phyloP scores from a whole-genome alignment of 441 rosid genomes.

The Corymbia citriodora region DNA sequence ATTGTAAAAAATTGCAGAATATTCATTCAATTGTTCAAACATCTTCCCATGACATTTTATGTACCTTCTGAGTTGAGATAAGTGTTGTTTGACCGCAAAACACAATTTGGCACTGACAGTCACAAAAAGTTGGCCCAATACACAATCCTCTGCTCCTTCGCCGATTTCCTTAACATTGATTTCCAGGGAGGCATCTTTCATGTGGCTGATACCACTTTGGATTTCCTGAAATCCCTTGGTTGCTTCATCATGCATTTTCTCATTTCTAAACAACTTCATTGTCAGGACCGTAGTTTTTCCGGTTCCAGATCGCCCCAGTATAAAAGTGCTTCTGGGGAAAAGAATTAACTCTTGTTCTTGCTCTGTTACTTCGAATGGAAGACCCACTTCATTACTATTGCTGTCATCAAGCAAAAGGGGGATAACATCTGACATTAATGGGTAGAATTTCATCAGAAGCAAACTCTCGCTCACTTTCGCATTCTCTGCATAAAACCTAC shows the following conservation, averaged over 20 bases:
- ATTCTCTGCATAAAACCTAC: constrained; percentile 21
- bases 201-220: not conserved
- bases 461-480: constrained; percentile 42
- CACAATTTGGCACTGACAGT: constrained; percentile 46
- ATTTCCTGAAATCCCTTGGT: constrained; percentile 12
- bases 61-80: constrained; percentile 40
- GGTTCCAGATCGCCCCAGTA: constrained; percentile 57
- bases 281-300: constrained; percentile 54
- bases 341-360: constrained; percentile 33
- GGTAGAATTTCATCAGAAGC: constrained; percentile 50
- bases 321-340: constrained; percentile 32
- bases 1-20: not conserved
- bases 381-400: constrained; percentile 39
- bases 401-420: constrained; percentile 35
- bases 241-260: constrained; percentile 23
- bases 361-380: constrained; percentile 48
- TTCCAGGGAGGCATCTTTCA: not conserved
- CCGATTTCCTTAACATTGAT: not conserved
- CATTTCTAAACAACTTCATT: constrained; percentile 36
- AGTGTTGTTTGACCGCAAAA: constrained; percentile 34
- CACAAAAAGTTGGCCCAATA: constrained; percentile 43
- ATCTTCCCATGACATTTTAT: not conserved
- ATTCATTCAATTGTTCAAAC: not conserved
- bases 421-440: constrained; percentile 26
- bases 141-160: not conserved